phyloP scores from a whole-genome alignment of 78 protist genomes.

The Dictyostelium brefeldianum region DNA sequence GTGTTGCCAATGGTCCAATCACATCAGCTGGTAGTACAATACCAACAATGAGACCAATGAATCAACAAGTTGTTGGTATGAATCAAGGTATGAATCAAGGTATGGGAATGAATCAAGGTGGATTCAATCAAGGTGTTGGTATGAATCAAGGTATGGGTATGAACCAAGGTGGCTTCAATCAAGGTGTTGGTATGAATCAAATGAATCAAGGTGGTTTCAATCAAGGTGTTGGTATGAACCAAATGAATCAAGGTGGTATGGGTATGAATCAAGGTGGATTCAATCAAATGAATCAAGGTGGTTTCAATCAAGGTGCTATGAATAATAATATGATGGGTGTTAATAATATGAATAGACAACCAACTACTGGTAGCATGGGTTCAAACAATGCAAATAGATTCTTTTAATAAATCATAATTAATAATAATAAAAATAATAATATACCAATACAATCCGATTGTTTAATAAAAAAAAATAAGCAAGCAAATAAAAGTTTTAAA shows the following conservation, averaged over 20 bases:
- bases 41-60: background rate
- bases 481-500: no score
- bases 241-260: constrained; percentile 38
- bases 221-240: constrained; percentile 21
- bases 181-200: no score
- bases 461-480: no score
- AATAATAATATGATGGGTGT: background rate
- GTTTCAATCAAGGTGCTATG: background rate
- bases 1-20: constrained; percentile 57
- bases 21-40: constrained; percentile 71
- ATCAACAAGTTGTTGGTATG: background rate
- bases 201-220: constrained; percentile 60
- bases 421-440: no score
- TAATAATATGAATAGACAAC: background rate
- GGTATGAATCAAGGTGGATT: constrained; percentile 5
- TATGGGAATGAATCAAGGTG: constrained; percentile 45
- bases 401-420: no score
- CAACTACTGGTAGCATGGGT: background rate
- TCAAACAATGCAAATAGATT: no score
- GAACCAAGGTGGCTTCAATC: constrained; percentile 49
- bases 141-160: no score
- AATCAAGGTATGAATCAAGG: constrained; percentile 43
- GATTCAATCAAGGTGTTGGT: background rate
- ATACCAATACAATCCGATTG: no score
- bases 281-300: constrained; percentile 21